Evolutionary conservation across 2,329 filamentous ascomycete species (phyloP), one percentile per base, ranked within the genome.

Genomic region (Biscogniauxia sp.): DNA sequence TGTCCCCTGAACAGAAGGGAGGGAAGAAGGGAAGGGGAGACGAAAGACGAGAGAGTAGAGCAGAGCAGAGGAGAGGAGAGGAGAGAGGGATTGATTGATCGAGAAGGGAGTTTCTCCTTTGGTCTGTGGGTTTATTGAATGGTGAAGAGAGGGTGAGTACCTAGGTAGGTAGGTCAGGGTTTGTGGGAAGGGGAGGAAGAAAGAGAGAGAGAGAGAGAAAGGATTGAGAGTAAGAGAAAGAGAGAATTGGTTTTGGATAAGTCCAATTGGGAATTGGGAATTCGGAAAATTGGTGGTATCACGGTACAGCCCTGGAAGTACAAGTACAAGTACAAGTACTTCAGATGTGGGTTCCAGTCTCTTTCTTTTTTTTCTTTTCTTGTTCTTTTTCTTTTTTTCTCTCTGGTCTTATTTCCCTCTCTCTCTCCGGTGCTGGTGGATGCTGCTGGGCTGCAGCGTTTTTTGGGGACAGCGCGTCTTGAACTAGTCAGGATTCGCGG

Each of bases 401-500:
- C 28, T 32, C 9, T n/a, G 61, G 53, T 32, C 9, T 32, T 32
- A 32, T 32, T 32, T 61, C 32, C 19, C 41, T 8, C 49, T 51
- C n/a, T 20, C 37, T 45, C 15, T 45, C 11, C 2, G 37, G 37
- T 45, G 37, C 11, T 45, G 37, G 37, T 32, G 11, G 37, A 13
- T 32, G 11, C 28, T 32, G 11, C 28, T 32, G 28, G 28, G 28
- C 28, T 32, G 28, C 37, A 17, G 37, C 37, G 37, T 45, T n/a
- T 45, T 41, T 45, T 45, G 13, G 11, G 8, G 17, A 32, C 28
- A 15, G 65, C 65, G 65, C 63, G 65, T 67, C 65, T 67, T 67
- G 61, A 57, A 53, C 60, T 66, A 64, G 60, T 58, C 59, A 54
- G 61, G 63, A 60, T 65, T 67, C 65, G 65, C 65, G 65, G 58